These are phyloP conservation scores for Phytophthora podocarpi DNA, from an alignment of 352 stramenopile species.

Conservation along the genomic window DNA sequence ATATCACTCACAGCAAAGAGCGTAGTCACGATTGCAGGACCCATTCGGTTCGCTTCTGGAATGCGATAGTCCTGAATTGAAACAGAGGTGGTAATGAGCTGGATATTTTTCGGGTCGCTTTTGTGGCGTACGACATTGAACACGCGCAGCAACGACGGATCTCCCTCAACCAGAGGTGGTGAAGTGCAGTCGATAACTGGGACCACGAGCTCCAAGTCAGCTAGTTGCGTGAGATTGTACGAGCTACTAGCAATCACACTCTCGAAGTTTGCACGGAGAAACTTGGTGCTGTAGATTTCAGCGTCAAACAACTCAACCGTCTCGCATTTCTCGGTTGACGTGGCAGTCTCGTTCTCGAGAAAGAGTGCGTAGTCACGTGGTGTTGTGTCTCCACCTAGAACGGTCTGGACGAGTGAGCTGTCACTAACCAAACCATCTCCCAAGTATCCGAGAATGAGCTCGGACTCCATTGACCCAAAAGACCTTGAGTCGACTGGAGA, in stretches of 20 bases:
- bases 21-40: conserved; percentile 30
- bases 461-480: conserved; percentile 15
- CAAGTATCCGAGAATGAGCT: conserved; percentile 29
- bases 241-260: conserved; percentile 14
- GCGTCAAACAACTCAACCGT: conserved; percentile 3
- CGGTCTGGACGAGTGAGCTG: conserved; percentile 35
- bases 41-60: conserved; percentile 29
- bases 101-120: conserved; percentile 24
- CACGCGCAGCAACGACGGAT: conserved; percentile 33
- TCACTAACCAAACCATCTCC: conserved; percentile 30
- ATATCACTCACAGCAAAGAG: conserved; percentile 44
- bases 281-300: conserved; percentile 41
- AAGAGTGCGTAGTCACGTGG: conserved; percentile 38
- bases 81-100: conserved; percentile 32
- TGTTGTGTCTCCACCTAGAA: conserved; percentile 20
- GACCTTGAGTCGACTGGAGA: conserved; percentile 17
- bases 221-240: conserved; percentile 44
- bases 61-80: conserved; percentile 51
- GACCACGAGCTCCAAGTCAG: conserved; percentile 34
- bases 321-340: conserved; percentile 26
- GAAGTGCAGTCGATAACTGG: conserved; percentile 53
- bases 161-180: conserved; percentile 25
- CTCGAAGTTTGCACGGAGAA: conserved; percentile 34
- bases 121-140: conserved; percentile 49
- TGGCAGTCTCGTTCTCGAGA: conserved; percentile 30